Percentiles rank a stretch among this genome's conserved stretches.
These are phyloP conservation scores for Krasilnikovozyma curviuscula DNA, from an alignment of 768 basidiomycete species.

Conservation along the genomic window DNA sequence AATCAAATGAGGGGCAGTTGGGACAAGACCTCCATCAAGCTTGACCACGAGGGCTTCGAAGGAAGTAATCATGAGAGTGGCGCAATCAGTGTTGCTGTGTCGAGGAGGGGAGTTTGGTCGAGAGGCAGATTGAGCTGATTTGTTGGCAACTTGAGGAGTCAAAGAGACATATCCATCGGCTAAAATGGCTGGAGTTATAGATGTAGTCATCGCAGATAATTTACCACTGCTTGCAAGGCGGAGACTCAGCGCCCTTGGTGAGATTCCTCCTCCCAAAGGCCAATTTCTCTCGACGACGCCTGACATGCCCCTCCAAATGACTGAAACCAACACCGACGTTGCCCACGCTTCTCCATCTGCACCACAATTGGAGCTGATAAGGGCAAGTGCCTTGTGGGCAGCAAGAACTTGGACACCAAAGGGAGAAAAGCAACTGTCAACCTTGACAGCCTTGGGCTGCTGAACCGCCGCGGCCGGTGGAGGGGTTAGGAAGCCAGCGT, in stretches of 20 bases:
- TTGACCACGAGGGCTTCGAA: constrained; percentile 5
- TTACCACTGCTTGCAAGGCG: neutral
- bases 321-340: constrained; percentile 5
- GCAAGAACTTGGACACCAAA: constrained; percentile 4
- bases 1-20: constrained; percentile 3
- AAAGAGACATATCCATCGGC: neutral
- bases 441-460: neutral
- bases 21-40: constrained; percentile 8
- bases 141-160: neutral
- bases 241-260: neutral
- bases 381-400: constrained; percentile 1
- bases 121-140: neutral
- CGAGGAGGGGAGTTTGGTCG: constrained; percentile 1
- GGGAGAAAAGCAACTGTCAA: neutral
- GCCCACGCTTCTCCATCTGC: constrained; percentile 9
- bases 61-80: neutral
- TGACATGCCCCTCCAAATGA: constrained; percentile 9
- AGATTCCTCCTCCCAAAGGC: neutral
- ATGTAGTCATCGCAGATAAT: neutral
- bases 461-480: neutral
- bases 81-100: neutral
- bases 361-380: constrained; percentile 1
- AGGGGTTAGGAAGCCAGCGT: neutral
- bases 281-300: constrained; percentile 5
- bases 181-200: neutral